Base-by-base conservation (phyloP, 768 basidiomycete species). In the Naganishia kalamii region DNA sequence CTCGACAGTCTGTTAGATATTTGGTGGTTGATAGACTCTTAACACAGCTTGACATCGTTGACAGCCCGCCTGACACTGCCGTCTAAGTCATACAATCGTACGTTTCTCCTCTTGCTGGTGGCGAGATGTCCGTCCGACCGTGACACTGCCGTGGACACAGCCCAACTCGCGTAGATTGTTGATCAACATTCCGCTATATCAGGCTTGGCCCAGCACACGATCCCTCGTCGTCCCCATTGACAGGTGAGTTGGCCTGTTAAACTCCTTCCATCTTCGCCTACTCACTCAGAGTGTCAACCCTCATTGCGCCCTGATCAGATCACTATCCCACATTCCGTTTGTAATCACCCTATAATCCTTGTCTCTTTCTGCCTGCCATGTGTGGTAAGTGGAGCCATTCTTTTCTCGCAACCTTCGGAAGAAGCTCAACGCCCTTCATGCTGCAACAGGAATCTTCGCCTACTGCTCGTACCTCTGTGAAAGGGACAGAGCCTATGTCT, bases 391-490 rank as follows among this genome's bases (percentile, higher is more conserved):
- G 8, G 17, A 49, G 7, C 32, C 37, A 7, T 50, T 29, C 40
- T 25, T 7, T 27, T 15, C 30, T 29, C 32, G 1, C 50, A 13
- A 2, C 57, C 41, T 40, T 61, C 61, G 29, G 15, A 15, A 19
- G 17, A 8, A 13, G 27, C 48, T 49, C 27, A 49, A 6, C 10
- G 12, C 23, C 13, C 27, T 30, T 30, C 27, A 29, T 15, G 10
- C 23, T 17, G 12, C n/a, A 29, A 30, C 62, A 77, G 93, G 93
- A 80, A 97, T 97, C 81, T 97, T 98, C 78, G 89, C 84, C 63
- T 98, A 96, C 81, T 92, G 90, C 83, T 93, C 86, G 79, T 97
- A 81, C 83, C 84, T 98, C 77, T 88, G 88, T 80, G 93, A 97
- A 81, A 93, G 92, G 90, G 85, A 87, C 77, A 90, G 94, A 71